Evolutionary conservation across 805 yeast genomes (phyloP).

Genomic region (Kodamaea sagamina): DNA sequence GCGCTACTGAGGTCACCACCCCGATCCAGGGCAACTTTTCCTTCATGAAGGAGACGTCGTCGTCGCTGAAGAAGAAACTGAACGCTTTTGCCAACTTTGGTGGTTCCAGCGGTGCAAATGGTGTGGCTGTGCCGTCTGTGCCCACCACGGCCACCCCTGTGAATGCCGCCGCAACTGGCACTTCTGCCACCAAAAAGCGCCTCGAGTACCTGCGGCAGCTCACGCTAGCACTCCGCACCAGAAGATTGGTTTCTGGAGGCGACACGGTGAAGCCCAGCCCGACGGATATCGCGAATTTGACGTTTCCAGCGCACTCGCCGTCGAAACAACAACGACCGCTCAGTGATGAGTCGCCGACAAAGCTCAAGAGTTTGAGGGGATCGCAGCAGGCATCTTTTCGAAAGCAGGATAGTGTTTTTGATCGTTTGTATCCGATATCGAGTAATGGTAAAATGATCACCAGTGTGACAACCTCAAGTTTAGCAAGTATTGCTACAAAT

Average conservation of each 20-base stretch:
- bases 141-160: not conserved
- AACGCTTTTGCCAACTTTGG: slow-evolving; percentile 6
- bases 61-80: slow-evolving; percentile 37
- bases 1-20: slow-evolving; percentile 18
- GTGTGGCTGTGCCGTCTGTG: not conserved
- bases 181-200: slow-evolving; percentile 19
- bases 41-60: slow-evolving; percentile 43
- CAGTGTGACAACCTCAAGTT: not conserved
- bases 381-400: slow-evolving; percentile 14
- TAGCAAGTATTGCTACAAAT: not conserved
- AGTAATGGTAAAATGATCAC: not conserved
- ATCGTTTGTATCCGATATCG: slow-evolving; percentile 13
- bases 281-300: slow-evolving; percentile 25
- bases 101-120: not conserved
- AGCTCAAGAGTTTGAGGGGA: slow-evolving; percentile 7
- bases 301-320: slow-evolving; percentile 10
- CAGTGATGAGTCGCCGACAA: slow-evolving; percentile 14
- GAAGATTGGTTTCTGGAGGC: slow-evolving; percentile 17
- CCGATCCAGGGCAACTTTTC: slow-evolving; percentile 27
- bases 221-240: slow-evolving; percentile 17
- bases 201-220: slow-evolving; percentile 21
- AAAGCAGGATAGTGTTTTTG: slow-evolving; percentile 14
- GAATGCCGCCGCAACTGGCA: not conserved
- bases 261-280: slow-evolving; percentile 14
- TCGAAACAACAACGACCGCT: slow-evolving; percentile 7